Evolutionary conservation across 768 basidiomycete species (phyloP).

Genomic region (Naganishia friedmannii): DNA sequence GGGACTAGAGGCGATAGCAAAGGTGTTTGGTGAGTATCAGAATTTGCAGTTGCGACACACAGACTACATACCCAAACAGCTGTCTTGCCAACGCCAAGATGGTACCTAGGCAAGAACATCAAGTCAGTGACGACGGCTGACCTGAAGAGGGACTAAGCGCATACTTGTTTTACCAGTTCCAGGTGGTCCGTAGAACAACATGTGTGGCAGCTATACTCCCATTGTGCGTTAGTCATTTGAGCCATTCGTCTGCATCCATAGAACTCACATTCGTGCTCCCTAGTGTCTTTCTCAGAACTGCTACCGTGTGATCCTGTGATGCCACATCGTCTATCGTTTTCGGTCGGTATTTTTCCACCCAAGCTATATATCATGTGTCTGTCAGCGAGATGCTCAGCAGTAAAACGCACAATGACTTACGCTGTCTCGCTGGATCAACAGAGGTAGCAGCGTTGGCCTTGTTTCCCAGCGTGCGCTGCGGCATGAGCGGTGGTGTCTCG

Average conservation of each 20-base stretch:
- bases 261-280: constrained; percentile 78
- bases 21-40: neutral
- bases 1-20: constrained; percentile 59
- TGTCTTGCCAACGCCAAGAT: constrained; percentile 91
- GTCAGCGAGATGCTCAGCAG: neutral
- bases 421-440: constrained; percentile 29
- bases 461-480: constrained; percentile 4
- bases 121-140: constrained; percentile 15
- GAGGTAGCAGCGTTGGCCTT: neutral
- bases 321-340: constrained; percentile 97
- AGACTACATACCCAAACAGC: constrained; percentile 77
- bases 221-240: neutral
- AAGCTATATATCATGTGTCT: constrained; percentile 54
- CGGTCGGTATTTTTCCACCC: constrained; percentile 99
- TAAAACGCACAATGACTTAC: neutral
- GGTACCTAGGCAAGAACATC: constrained; percentile 57
- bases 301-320: constrained; percentile 92
- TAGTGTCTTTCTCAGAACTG: constrained; percentile 84
- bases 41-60: neutral
- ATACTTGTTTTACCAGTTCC: constrained; percentile 91
- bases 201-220: constrained; percentile 79
- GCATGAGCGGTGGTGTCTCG: constrained; percentile 17
- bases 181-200: constrained; percentile 99
- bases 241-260: neutral
- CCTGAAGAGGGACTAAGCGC: constrained; percentile 7